Evolutionary conservation across 2,329 filamentous ascomycete genomes (phyloP).

Genomic region (Lachnellula hyalina): DNA sequence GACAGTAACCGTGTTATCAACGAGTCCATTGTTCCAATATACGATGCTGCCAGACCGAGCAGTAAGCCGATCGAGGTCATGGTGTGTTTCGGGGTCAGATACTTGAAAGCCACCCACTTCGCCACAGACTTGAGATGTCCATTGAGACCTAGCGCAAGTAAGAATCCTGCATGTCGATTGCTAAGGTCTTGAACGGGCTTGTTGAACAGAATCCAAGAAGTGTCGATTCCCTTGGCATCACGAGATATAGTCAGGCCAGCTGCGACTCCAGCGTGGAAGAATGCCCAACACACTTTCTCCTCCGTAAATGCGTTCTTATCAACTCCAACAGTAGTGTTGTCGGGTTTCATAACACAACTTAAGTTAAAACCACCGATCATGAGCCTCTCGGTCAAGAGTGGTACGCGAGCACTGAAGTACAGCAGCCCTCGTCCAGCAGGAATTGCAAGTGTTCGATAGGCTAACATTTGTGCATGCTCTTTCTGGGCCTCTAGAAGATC

Average conservation of each 20-base stretch:
- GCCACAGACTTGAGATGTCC: constrained; percentile 91
- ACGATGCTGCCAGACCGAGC: constrained; percentile 85
- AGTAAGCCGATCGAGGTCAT: constrained; percentile 98
- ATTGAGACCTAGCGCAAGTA: constrained; percentile 86
- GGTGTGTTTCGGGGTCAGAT: constrained; percentile 96
- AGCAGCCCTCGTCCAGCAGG: constrained; percentile 82
- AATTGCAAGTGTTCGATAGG: constrained; percentile 81
- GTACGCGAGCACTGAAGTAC: constrained; percentile 80
- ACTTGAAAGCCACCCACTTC: constrained; percentile 99
- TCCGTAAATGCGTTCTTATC: constrained; percentile 85
- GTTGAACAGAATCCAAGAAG: constrained; percentile 98
- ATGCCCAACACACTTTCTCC: constrained; percentile 97
- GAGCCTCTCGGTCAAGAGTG: constrained; percentile 87
- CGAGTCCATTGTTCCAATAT: constrained; percentile 95
- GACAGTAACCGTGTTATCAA: constrained; percentile 89
- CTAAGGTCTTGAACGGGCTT: constrained; percentile 82
- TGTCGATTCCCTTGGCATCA: constrained; percentile 88
- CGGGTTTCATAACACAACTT: constrained; percentile 85
- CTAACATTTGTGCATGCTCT: constrained; percentile 78
- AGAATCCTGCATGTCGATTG: constrained; percentile 91
- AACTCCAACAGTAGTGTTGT: constrained; percentile 87
- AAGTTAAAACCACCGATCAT: constrained; percentile 86
- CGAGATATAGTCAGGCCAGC: constrained; percentile 87
- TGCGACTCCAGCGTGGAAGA: constrained; percentile 95
- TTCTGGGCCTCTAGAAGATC: constrained; percentile 91